A percentile compares a stretch with the other conserved stretches of the same genome.
Conservation (phyloP, 2,329 filamentous ascomycete genomes). For the Diaporthe ampelina region DNA sequence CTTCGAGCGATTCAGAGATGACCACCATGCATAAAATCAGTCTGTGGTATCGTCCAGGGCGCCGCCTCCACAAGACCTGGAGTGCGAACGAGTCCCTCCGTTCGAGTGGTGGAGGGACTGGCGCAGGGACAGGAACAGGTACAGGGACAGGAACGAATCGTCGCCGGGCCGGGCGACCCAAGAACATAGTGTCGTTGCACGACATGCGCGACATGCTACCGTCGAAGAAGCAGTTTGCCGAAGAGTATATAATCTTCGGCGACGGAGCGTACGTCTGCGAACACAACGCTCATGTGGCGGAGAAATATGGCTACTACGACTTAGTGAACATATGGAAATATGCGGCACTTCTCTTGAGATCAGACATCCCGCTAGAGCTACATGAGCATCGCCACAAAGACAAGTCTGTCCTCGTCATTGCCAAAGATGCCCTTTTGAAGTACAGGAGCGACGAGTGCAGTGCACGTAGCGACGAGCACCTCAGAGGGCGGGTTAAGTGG, state of each 20-base stretch:
- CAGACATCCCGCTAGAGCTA: conserved; percentile 80
- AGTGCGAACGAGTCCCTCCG: conserved; percentile 69
- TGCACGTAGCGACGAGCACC: conserved; percentile 42
- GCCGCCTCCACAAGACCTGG: conserved; percentile 67
- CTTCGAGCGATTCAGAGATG: conserved; percentile 72
- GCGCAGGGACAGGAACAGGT: conserved; percentile 69
- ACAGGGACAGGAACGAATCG: conserved; percentile 62
- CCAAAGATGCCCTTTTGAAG: conserved; percentile 70
- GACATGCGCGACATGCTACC: conserved; percentile 80
- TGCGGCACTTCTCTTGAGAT: conserved; percentile 80
- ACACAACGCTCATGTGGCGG: conserved; percentile 85
- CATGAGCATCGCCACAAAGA: conserved; percentile 66
- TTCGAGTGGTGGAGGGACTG: conserved; percentile 73
- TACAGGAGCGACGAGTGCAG: conserved; percentile 46
- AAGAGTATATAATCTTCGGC: conserved; percentile 87
- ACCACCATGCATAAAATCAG: conserved; percentile 73
- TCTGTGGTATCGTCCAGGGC: conserved; percentile 68
- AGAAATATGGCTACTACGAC: conserved; percentile 77
- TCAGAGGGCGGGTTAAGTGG: conserved; percentile 77
- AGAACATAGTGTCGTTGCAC: conserved; percentile 82
- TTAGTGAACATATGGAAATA: conserved; percentile 88
- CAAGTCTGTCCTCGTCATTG: conserved; percentile 77
- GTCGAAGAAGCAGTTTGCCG: conserved; percentile 81
- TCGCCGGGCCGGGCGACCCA: conserved; percentile 63
- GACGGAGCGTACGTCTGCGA: conserved; percentile 84